phyloP scores from a whole-genome alignment of 2,329 filamentous ascomycete species.

The Fusarium setosum region DNA sequence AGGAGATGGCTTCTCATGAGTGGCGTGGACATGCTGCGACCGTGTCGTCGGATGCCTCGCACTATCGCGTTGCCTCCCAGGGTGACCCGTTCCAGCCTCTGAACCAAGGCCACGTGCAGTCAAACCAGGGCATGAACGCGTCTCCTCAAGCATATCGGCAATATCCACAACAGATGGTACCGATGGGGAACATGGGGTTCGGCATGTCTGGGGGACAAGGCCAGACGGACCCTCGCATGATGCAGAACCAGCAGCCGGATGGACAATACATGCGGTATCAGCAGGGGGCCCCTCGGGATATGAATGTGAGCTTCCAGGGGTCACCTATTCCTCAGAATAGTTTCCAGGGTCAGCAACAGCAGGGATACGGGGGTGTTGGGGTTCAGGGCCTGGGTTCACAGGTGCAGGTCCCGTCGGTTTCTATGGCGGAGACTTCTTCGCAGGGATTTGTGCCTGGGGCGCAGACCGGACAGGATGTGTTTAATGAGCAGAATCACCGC shows the following conservation, averaged over 20 bases:
- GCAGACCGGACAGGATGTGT: neutral
- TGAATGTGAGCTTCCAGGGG: neutral
- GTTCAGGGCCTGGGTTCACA: neutral
- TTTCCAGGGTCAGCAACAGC: neutral
- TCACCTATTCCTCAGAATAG: neutral
- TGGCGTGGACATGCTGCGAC: neutral
- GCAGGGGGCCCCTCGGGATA: neutral
- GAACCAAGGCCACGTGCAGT: neutral
- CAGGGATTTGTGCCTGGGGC: neutral
- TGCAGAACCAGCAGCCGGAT: neutral
- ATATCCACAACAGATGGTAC: neutral
- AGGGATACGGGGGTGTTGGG: neutral
- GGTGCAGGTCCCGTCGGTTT: neutral
- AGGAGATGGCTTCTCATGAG: neutral
- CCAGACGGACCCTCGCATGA: neutral
- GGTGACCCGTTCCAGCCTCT: neutral
- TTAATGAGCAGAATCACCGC: neutral
- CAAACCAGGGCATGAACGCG: neutral
- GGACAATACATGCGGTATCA: neutral
- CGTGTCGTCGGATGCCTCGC: neutral
- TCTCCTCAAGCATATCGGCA: neutral
- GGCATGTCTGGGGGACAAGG: neutral
- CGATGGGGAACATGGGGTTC: neutral
- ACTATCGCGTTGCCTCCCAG: neutral
- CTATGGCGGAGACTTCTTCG: neutral